Evolutionary conservation across 176 grass and related monocot species (phyloP).

Genomic region (Oryza rufipogon): DNA sequence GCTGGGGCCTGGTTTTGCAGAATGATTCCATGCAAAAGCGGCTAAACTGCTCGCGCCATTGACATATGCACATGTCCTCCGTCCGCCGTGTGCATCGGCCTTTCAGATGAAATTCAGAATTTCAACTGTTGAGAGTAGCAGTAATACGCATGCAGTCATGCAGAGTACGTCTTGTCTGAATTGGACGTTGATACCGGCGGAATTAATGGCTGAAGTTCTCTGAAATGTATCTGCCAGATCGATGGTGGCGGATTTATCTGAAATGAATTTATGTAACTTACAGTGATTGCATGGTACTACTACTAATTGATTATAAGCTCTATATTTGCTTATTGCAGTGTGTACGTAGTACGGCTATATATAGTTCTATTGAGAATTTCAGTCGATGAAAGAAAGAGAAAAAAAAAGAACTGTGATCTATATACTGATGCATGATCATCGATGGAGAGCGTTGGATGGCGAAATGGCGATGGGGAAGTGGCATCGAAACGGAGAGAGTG

Average conservation of each 20-base stretch:
- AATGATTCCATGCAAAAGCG: conserved; percentile 48
- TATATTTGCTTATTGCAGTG: too few relatives aligned
- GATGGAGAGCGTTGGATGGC: background rate
- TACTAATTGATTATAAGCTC: too few relatives aligned
- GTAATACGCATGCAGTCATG: background rate
- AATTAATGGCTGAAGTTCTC: background rate
- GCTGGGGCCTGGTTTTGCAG: background rate
- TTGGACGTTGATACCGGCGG: conserved; percentile 9
- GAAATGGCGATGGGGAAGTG: background rate
- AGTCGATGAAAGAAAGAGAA: too few relatives aligned
- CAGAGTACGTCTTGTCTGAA: conserved; percentile 29
- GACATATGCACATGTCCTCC: conserved; percentile 20
- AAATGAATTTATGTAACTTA: too few relatives aligned
- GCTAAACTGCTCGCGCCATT: conserved; percentile 32
- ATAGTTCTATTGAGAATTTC: too few relatives aligned
- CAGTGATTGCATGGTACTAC: too few relatives aligned
- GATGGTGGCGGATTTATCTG: too few relatives aligned
- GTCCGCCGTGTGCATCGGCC: background rate
- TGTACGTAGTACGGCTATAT: too few relatives aligned
- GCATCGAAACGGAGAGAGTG: background rate
- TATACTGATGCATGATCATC: background rate
- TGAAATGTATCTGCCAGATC: too few relatives aligned
- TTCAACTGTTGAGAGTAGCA: conserved; percentile 12
- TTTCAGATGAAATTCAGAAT: conserved; percentile 34
- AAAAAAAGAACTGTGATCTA: background rate